phyloP scores from a whole-genome alignment of 805 yeast species.

The Metschnikowia colocasiae region DNA sequence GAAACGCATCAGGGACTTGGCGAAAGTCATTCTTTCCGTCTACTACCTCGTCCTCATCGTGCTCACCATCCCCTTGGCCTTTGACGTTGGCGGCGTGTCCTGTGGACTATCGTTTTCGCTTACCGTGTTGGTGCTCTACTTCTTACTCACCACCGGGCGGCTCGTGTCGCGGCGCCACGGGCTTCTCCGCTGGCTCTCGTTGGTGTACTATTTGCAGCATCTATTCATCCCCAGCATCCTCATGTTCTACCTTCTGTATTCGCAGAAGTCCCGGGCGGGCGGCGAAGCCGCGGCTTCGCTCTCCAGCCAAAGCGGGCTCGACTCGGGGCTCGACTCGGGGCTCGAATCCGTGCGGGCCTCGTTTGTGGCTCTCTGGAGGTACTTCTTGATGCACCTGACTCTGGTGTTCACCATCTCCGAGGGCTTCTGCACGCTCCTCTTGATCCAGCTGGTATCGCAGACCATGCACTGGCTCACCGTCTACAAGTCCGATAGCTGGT shows the following conservation, averaged over 20 bases:
- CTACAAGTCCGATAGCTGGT: constrained; percentile 69
- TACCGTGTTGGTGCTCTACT: constrained; percentile 54
- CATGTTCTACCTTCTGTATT: constrained; percentile 50
- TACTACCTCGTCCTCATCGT: constrained; percentile 62
- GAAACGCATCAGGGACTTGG: constrained; percentile 13
- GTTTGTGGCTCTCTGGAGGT: constrained; percentile 55
- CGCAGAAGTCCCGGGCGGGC: constrained; percentile 13
- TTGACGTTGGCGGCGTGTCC: constrained; percentile 86
- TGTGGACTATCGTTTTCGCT: constrained; percentile 89
- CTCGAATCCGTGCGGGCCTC: not conserved
- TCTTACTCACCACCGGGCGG: constrained; percentile 68
- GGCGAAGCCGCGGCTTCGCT: not conserved
- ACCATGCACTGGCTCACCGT: constrained; percentile 65
- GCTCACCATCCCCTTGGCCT: constrained; percentile 85
- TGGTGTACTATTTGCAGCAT: constrained; percentile 77
- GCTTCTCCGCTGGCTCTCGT: constrained; percentile 43
- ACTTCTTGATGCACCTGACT: constrained; percentile 71
- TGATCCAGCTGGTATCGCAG: constrained; percentile 91
- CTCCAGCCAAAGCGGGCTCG: too few species aligned
- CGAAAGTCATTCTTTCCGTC: constrained; percentile 15
- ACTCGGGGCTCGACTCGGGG: not conserved
- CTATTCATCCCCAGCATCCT: constrained; percentile 76
- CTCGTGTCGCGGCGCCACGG: constrained; percentile 44
- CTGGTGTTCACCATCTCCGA: constrained; percentile 86
- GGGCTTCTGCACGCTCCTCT: constrained; percentile 86